Evolutionary conservation across 352 stramenopile genomes (phyloP).

Genomic region (Phytopythium cucurbitacearum): DNA sequence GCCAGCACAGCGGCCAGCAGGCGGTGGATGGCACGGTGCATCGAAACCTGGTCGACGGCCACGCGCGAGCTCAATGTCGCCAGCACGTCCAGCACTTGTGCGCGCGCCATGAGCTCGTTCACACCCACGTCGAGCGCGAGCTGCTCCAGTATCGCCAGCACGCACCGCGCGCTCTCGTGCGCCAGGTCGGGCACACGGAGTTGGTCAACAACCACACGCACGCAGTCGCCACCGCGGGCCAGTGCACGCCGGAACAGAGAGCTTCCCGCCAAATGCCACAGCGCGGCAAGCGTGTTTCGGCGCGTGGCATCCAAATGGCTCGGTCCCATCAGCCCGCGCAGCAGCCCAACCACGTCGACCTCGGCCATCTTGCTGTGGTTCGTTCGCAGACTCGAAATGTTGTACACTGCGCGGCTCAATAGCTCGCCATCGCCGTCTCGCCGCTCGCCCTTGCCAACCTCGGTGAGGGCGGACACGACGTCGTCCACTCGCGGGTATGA

Average conservation of each 20-base stretch:
- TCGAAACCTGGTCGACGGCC: constrained; percentile 8
- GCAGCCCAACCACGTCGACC: constrained; percentile 30
- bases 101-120: constrained; percentile 36
- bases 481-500: constrained; percentile 68
- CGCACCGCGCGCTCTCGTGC: constrained; percentile 30
- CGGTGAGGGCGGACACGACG: constrained; percentile 51
- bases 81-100: constrained; percentile 31
- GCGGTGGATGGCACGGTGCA: constrained; percentile 23
- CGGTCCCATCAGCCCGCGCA: constrained; percentile 27
- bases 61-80: constrained; percentile 14
- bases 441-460: constrained; percentile 37
- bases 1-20: constrained; percentile 57
- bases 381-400: constrained; percentile 52
- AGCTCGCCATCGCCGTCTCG: constrained; percentile 11
- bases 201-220: constrained; percentile 42
- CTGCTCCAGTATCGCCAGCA: constrained; percentile 29
- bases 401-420: constrained; percentile 61
- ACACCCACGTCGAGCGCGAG: constrained; percentile 25
- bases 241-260: constrained; percentile 38
- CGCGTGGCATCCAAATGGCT: constrained; percentile 22
- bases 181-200: constrained; percentile 15
- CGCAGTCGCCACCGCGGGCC: constrained; percentile 32
- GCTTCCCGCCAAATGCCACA: constrained; percentile 58
- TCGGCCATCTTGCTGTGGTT: constrained; percentile 71
- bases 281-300: constrained; percentile 38